A percentile compares a stretch with the other conserved stretches of the same genome.
Evolutionary conservation across 306 rosid genomes (phyloP).

Genomic region (Datisca glomerata): DNA sequence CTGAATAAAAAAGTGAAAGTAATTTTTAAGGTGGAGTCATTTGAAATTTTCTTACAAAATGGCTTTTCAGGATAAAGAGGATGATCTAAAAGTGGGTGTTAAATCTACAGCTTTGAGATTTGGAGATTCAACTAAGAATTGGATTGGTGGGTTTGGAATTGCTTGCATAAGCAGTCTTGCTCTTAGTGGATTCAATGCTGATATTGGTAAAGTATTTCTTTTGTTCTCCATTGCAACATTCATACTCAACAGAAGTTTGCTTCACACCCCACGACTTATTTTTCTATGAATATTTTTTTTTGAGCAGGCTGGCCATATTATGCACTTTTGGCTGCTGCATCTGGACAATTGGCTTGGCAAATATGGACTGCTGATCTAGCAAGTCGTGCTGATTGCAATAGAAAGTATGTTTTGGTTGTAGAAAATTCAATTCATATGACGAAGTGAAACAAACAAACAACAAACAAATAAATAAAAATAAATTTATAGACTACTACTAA

Average conservation of each 20-base stretch:
- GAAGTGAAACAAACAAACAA: neutral
- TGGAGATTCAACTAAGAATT: slow-evolving; percentile 69
- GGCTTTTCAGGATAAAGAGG: slow-evolving; percentile 73
- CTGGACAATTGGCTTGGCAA: slow-evolving; percentile 88
- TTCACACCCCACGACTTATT: too few species aligned
- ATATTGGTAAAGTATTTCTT: slow-evolving; percentile 43
- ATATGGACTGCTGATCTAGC: slow-evolving; percentile 64
- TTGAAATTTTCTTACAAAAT: too few species aligned
- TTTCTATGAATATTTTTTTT: neutral
- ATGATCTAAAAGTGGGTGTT: slow-evolving; percentile 83
- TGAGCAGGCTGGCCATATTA: slow-evolving; percentile 78
- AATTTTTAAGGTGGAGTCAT: neutral
- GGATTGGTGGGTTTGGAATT: slow-evolving; percentile 69
- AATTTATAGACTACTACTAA: neutral
- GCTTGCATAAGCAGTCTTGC: slow-evolving; percentile 66
- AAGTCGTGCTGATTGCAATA: slow-evolving; percentile 66
- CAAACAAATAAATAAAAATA: neutral
- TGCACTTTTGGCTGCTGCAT: slow-evolving; percentile 60
- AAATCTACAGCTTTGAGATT: slow-evolving; percentile 93
- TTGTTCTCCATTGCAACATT: too few species aligned
- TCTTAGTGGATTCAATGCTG: slow-evolving; percentile 70
- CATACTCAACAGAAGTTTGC: too few species aligned
- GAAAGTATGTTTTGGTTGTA: slow-evolving; percentile 79
- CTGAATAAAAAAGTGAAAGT: too few species aligned
- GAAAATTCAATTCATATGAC: neutral